Base-by-base conservation (phyloP, 805 yeast species). In the Pichia cephalocereana region DNA sequence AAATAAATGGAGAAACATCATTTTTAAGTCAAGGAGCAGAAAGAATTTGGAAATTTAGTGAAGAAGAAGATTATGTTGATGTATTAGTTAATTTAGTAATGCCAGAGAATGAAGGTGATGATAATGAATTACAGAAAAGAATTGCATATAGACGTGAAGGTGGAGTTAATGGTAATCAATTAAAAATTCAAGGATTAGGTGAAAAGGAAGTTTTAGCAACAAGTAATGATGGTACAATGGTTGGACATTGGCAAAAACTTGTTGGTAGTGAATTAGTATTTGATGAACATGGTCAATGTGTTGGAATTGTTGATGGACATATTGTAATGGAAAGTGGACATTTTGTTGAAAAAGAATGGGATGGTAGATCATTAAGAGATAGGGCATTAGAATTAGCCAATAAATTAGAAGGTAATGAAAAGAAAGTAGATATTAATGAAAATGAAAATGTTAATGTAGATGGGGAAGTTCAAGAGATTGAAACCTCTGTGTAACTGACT, bases 1-100 rank as follows among this genome's bases (percentile, higher is more conserved):
- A 70, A 18, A 71, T 76, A 74, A 86, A 86, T 61, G 96, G 97
- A 6, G 74, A 79, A 53, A 78, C 87, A 8, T 80, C 75, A 41
- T 89, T 83, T 57, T 69, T 91, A 52, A 63, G 76, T 8, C 65
- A 73, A 8, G 98, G 98, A 8, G 93, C 90, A 58, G 96, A 89
- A 63, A 87, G 88, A 95, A 82, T 86, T 60, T 90, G 97, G 97
- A 79, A 82, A 57, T 91, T 89, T 15, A 32, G 40, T 12, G 36
- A 46, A 37, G 14, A 47, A 41, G 72, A 70, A 45, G 71, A 68
- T 37, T 67, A 62, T 40, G 70, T 70, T 47, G 69, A 77, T 37
- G 77, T 79, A 11, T 76, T 72, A 50, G 75, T 82, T 2, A 75
- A 82, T 32, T 60, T 82, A 9, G 81, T 76, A 40, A 60, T 80